phyloP scores from a whole-genome alignment of 345 rosid species.

The Garcia nutans region DNA sequence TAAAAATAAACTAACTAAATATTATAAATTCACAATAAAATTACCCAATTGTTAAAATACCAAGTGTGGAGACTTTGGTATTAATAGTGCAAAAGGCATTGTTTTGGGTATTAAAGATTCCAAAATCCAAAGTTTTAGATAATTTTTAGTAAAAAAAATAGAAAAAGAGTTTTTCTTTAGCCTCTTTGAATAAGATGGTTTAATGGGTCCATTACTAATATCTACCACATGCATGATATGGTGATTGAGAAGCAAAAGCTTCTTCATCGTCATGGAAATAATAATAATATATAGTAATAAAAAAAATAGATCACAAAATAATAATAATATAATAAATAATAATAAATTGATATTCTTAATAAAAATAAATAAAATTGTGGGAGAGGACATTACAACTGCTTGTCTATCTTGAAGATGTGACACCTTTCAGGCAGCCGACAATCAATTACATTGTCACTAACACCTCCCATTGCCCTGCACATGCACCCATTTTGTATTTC shows the following conservation, averaged over 20 bases:
- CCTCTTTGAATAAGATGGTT: background rate
- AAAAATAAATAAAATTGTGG: background rate
- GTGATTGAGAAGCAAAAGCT: background rate
- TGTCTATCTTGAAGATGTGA: slow-evolving; percentile 20
- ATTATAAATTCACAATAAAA: no score
- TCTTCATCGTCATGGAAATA: background rate
- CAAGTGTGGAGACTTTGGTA: no score
- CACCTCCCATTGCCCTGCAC: slow-evolving; percentile 30
- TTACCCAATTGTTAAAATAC: no score
- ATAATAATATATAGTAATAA: background rate
- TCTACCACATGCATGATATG: background rate
- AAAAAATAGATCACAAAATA: background rate
- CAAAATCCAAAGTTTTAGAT: no score
- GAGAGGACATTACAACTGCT: background rate
- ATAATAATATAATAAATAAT: background rate
- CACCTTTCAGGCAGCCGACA: slow-evolving; percentile 43
- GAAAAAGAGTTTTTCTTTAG: background rate
- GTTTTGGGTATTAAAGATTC: no score
- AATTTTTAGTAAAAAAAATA: no score
- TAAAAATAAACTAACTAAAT: no score
- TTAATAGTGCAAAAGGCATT: no score
- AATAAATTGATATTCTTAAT: background rate
- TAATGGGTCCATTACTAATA: background rate
- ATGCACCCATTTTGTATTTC: slow-evolving; percentile 35
- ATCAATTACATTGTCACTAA: slow-evolving; percentile 25